Base-by-base conservation (phyloP, 2,329 filamentous ascomycete genomes). In the Aspergillus phoenicis region DNA sequence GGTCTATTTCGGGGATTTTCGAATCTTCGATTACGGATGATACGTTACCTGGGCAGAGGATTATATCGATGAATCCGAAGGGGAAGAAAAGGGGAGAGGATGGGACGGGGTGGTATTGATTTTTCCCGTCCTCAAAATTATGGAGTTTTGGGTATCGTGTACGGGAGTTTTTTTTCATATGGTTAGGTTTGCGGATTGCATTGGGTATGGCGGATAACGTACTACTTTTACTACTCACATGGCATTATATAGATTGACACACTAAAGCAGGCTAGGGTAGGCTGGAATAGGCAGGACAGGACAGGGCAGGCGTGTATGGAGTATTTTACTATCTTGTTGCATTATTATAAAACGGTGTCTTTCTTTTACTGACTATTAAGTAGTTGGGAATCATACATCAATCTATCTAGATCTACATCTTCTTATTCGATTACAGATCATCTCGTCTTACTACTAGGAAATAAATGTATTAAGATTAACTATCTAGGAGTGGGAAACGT, bases 1-100 rank as follows among this genome's bases (percentile, higher is more conserved):
- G 86, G 48, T 83, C 83, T 4, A 81, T 88, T 41, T 84, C 83
- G 5, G 85, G 85, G 11, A 81, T 81, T 2, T 88, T 88, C 66
- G 86, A 89, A 71, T 78, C 81, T 39, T 81, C 82, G 15, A 81
- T 83, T 62, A 84, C 81, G 11, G 81, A 82, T 36, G 80, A 83
- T 60, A 77, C 77, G 3, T 78, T 87, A 49, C 86, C 85, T 0
- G 84, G 84, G 0, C 84, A 87, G 71, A 78, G 84, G 39, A 79
- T 88, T 55, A 60, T 87, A 51, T 84, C 81, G 39, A 74, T 87
- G 74, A 88, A 88, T 73, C 86, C 85, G 2, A 81, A 80, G 59
- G 81, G 80, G 36, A 78, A 82, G 64, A 83, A 80, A 63, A 70
- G 78, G 20, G 84, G 84, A 0, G 85, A 88, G 67, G 79, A 83